Conservation (phyloP, 2,329 filamentous ascomycete species). For the Cryphonectria radicalis region DNA sequence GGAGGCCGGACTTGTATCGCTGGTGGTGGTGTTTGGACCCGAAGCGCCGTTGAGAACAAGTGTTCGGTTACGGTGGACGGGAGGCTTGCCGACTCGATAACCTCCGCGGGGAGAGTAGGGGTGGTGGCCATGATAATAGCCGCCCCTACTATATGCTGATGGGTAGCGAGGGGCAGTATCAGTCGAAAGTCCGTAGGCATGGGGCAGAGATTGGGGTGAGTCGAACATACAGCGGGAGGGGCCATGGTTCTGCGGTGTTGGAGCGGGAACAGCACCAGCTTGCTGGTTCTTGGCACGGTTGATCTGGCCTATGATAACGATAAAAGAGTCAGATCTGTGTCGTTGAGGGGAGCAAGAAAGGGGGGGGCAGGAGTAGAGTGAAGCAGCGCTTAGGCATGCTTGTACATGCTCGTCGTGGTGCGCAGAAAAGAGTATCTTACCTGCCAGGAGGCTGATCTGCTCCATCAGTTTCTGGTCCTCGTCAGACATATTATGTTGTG, state of each 20-base stretch:
- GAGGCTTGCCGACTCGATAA: conserved; percentile 42
- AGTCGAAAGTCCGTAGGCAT: neutral
- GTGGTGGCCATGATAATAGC: conserved; percentile 31
- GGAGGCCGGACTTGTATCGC: conserved; percentile 37
- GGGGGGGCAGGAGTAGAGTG: neutral
- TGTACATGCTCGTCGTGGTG: neutral
- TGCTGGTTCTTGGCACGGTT: conserved; percentile 76
- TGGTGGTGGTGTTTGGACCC: conserved; percentile 37
- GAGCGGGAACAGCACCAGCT: conserved; percentile 43
- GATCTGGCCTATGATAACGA: conserved; percentile 66
- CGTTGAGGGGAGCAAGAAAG: conserved; percentile 11
- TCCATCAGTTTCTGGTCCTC: conserved; percentile 59
- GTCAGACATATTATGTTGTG: conserved; percentile 44
- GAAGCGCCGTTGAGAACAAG: conserved; percentile 63
- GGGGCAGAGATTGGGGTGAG: conserved; percentile 6
- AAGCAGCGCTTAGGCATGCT: neutral
- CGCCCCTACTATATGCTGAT: conserved; percentile 25
- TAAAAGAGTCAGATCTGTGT: neutral
- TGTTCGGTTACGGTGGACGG: conserved; percentile 54
- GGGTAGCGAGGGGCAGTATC: conserved; percentile 2
- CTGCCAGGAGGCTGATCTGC: conserved; percentile 56
- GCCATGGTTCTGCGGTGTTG: conserved; percentile 34
- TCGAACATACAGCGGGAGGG: conserved; percentile 43
- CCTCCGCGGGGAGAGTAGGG: conserved; percentile 41
- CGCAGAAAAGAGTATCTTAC: conserved; percentile 39